phyloP scores from a whole-genome alignment of 2,329 filamentous ascomycete genomes.

The Aureobasidium sp. region DNA sequence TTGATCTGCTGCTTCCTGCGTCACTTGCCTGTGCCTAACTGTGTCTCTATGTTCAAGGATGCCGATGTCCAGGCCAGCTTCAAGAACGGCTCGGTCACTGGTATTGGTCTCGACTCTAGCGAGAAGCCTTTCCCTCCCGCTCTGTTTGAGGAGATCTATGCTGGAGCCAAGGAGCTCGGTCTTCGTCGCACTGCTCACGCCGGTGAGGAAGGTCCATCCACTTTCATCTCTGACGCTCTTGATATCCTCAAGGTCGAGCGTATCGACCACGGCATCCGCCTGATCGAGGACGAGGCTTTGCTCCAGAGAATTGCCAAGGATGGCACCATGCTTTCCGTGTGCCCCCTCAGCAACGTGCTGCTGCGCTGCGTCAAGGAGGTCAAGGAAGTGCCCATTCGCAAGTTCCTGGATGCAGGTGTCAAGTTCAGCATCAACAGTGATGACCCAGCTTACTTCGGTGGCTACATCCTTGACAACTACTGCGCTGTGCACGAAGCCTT shows the following conservation, averaged over 20 bases:
- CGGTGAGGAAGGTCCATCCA: slow-evolving; percentile 65
- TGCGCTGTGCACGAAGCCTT: slow-evolving; percentile 69
- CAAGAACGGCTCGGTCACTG: slow-evolving; percentile 48
- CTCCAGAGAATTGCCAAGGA: slow-evolving; percentile 51
- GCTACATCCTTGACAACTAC: slow-evolving; percentile 69
- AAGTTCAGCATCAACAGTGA: slow-evolving; percentile 68
- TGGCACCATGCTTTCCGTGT: slow-evolving; percentile 60
- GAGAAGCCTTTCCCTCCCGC: slow-evolving; percentile 39
- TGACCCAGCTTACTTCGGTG: slow-evolving; percentile 69
- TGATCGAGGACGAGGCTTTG: slow-evolving; percentile 53
- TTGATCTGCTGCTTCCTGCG: slow-evolving; percentile 67
- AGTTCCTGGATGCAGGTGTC: slow-evolving; percentile 57
- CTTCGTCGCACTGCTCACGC: slow-evolving; percentile 65
- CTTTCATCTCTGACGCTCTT: slow-evolving; percentile 58
- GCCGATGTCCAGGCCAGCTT: slow-evolving; percentile 39
- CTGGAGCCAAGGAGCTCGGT: slow-evolving; percentile 44
- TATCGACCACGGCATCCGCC: slow-evolving; percentile 68
- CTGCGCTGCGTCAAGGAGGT: slow-evolving; percentile 50
- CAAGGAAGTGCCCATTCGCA: slow-evolving; percentile 52
- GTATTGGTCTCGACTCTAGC: slow-evolving; percentile 62
- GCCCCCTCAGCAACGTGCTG: slow-evolving; percentile 65
- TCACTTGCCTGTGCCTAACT: slow-evolving; percentile 57
- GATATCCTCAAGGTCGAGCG: slow-evolving; percentile 55
- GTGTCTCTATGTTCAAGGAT: slow-evolving; percentile 40
- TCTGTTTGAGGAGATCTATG: slow-evolving; percentile 57